A percentile compares a stretch with the other conserved stretches of the same genome.
Evolutionary conservation across 2,329 filamentous ascomycete species (phyloP).

Genomic region (Hypoxylon sp.): DNA sequence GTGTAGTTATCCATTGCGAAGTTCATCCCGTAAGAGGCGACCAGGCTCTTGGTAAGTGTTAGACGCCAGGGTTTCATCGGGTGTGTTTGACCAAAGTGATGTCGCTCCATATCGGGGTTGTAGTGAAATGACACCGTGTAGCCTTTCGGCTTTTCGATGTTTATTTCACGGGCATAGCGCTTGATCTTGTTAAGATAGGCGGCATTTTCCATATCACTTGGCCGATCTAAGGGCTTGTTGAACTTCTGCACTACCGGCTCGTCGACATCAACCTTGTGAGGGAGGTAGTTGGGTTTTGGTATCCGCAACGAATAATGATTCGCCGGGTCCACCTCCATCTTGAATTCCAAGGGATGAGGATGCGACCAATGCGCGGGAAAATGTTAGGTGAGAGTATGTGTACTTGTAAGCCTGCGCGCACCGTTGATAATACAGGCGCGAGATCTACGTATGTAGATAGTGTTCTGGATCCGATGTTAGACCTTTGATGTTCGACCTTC

Average conservation of each 20-base stretch:
- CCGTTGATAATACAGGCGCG: background rate
- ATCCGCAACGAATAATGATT: conserved; percentile 63
- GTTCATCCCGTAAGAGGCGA: conserved; percentile 94
- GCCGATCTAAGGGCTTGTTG: conserved; percentile 61
- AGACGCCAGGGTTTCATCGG: conserved; percentile 99
- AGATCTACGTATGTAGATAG: background rate
- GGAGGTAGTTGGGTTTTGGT: conserved; percentile 71
- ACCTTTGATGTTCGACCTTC: background rate
- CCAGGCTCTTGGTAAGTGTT: conserved; percentile 92
- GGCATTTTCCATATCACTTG: conserved; percentile 66
- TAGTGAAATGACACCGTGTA: conserved; percentile 96
- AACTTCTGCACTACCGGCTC: conserved; percentile 65
- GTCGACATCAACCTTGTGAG: conserved; percentile 64
- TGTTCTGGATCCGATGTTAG: background rate
- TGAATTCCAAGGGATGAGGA: conserved; percentile 28
- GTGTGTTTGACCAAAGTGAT: conserved; percentile 96
- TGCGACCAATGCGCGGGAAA: background rate
- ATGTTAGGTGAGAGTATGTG: conserved; percentile 1
- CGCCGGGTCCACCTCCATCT: conserved; percentile 57
- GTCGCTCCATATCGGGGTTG: conserved; percentile 93
- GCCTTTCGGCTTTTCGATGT: conserved; percentile 82
- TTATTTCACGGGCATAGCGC: conserved; percentile 68
- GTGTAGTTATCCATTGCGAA: conserved; percentile 96
- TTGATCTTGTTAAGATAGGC: conserved; percentile 69
- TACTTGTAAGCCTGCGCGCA: background rate